Evolutionary conservation across 2,329 filamentous ascomycete genomes (phyloP), one percentile per base, ranked within the genome.

Genomic region (Claviceps lovelessii): DNA sequence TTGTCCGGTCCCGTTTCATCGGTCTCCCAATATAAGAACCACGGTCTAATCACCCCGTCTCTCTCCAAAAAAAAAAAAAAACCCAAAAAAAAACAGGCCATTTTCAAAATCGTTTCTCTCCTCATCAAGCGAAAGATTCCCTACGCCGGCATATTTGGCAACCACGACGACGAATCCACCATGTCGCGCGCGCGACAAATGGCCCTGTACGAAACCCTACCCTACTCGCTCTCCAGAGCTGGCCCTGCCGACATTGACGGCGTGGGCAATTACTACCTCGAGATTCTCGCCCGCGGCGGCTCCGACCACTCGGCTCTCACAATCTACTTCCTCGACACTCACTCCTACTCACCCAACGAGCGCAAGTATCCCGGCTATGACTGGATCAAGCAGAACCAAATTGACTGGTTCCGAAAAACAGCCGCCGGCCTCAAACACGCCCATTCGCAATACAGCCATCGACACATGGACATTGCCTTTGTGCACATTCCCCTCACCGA

Each of bases 401-500:
- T 96, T 56, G 82, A 88, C 55, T 98, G 93, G 93, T 98, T 98
- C 74, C 84, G 82, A 61, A 78, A 81, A 59, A 95, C 88, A 1
- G 84, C 88, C 0, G 75, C 84, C 55, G 72, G 81, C 13, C 72
- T 96, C 49, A 88, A 88, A 70, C 82, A 84, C 63, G 81, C 81
- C 57, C 90, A 95, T 67, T 79, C 80, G 58, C 83, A 89, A 62
- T 98, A 96, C 69, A 88, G 86, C 0, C 88, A 93, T 64, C 86
- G 90, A 52, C 93, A 97, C 67, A 88, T 98, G 79, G 87, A 98
- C 65, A 81, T 97, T 68, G 89, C 93, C 0, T 98, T 98, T 66
- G 94, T 98, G 58, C 93, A 98, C 67, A 98, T 98, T 55, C 93
- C 93, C 0, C 74, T 98, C 3, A 90, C 93, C 0, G 93, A 98